phyloP scores from a whole-genome alignment of 805 yeast genomes.

The Schwanniomyces polymorphus region DNA sequence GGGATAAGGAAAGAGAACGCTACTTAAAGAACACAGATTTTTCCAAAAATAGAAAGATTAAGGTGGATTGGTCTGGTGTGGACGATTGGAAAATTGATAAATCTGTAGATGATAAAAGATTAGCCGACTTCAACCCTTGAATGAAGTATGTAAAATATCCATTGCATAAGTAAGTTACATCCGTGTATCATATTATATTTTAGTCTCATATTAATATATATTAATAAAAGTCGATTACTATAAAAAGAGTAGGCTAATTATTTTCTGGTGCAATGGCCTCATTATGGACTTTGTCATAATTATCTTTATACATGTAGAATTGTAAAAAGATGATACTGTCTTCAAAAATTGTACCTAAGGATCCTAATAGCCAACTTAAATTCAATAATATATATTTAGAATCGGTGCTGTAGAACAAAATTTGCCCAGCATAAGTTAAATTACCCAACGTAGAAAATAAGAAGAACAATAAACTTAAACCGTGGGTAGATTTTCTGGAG shows the following conservation, averaged over 20 bases:
- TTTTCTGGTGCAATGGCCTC: conserved; percentile 1
- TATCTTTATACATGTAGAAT: conserved; percentile 58
- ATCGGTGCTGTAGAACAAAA: conserved; percentile 65
- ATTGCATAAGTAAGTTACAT: not conserved
- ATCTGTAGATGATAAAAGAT: conserved; percentile 26
- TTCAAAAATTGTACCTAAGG: conserved; percentile 74
- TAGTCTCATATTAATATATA: not conserved
- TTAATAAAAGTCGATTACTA: conserved; percentile 1
- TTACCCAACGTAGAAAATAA: conserved; percentile 74
- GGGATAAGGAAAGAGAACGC: conserved; percentile 70
- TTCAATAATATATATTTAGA: conserved; percentile 58
- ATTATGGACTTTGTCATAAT: conserved; percentile 7
- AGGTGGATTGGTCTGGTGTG: conserved; percentile 71
- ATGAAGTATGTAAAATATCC: not conserved
- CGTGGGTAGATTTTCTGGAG: conserved; percentile 74
- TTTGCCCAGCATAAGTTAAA: conserved; percentile 72
- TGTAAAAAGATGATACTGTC: conserved; percentile 66
- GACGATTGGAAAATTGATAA: conserved; percentile 42
- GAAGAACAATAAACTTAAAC: conserved; percentile 81
- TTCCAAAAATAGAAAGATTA: conserved; percentile 45
- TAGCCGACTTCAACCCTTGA: conserved; percentile 44
- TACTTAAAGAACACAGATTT: conserved; percentile 78
- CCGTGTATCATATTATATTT: not conserved
- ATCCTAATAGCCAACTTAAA: conserved; percentile 76
- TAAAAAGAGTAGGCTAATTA: not conserved